Conservation (phyloP, 75 land plant species). For the Ceratopteris richardii region DNA sequence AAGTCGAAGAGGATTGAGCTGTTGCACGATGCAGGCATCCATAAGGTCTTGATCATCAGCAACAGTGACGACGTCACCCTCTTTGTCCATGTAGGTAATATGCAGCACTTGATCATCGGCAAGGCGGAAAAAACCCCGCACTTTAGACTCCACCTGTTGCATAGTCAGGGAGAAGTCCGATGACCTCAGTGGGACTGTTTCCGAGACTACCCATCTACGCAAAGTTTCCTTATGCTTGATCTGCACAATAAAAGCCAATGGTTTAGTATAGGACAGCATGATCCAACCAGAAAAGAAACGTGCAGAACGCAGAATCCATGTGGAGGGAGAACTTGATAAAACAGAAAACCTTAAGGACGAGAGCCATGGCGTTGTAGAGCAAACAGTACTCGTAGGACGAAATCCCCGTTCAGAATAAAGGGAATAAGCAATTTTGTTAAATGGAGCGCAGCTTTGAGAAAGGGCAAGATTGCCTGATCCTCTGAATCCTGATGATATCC, state of each 20-base stretch:
- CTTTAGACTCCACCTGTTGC: slow-evolving; percentile 35
- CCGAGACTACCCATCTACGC: slow-evolving; percentile 9
- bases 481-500: no score
- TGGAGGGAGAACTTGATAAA: no score
- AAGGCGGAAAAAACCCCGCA: slow-evolving; percentile 37
- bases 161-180: slow-evolving; percentile 18
- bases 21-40: slow-evolving; percentile 55
- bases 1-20: slow-evolving; percentile 58
- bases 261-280: no score
- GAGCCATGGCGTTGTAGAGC: no score
- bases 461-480: no score
- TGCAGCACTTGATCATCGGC: slow-evolving; percentile 26
- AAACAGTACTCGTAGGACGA: no score
- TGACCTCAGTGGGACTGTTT: background rate
- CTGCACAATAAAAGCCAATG: slow-evolving; percentile 12
- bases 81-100: slow-evolving; percentile 67
- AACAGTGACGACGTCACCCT: slow-evolving; percentile 55
- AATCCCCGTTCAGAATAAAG: no score
- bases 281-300: no score
- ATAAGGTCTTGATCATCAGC: slow-evolving; percentile 55
- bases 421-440: no score
- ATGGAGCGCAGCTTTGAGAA: no score
- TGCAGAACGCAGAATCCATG: no score
- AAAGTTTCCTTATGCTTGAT: slow-evolving; percentile 22
- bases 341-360: no score